Base-by-base conservation (phyloP, 2,329 filamentous ascomycete genomes). In the Juglanconis juglandina region DNA sequence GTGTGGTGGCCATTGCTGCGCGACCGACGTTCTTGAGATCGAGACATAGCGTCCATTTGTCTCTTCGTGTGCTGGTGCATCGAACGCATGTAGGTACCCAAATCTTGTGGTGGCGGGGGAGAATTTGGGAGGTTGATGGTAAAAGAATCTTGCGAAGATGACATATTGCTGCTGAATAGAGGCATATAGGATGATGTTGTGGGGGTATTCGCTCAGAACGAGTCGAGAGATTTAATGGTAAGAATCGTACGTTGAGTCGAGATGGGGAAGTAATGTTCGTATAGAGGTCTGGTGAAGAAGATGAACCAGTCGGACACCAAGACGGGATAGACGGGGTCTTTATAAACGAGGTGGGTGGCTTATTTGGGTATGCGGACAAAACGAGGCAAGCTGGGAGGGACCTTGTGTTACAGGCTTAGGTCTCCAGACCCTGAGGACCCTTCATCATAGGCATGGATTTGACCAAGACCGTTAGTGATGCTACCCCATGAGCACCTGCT, bases 11-110 rank as follows among this genome's bases (percentile, higher is more conserved):
- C 55, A 32, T 24, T 60, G 49, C 42, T 60, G 10, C 55, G 46
- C 1, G 61, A 63, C 6, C 74, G 71, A 49, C 75, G 71, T 37
- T 72, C 69, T 1, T 80, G 77, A 10, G 78, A 77, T 4, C 78
- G 76, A 11, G 77, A 76, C n/a, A 79, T 78, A 7, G 77, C 77
- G 63, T 88, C 84, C 83, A 89, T 87, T 70, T 87, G 86, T 59
- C 80, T 77, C 76, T 85, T 86, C 63, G 86, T 88, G 74, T 88
- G 84, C 58, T 82, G 78, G 68, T 85, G 83, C 82, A 89, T 88
- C 59, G 78, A 82, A 62, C 79, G 80, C 13, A 85, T 75, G 66
- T 89, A 89, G 3, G 72, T 71, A 5, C 69, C 66, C 7, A 73
- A 52, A 53, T 72, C 68, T 14, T 65, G 51, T 4, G 70, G 70